These are phyloP conservation scores for Picea abies DNA, from an alignment of 83 land plant genomes.

Conservation along the genomic window DNA sequence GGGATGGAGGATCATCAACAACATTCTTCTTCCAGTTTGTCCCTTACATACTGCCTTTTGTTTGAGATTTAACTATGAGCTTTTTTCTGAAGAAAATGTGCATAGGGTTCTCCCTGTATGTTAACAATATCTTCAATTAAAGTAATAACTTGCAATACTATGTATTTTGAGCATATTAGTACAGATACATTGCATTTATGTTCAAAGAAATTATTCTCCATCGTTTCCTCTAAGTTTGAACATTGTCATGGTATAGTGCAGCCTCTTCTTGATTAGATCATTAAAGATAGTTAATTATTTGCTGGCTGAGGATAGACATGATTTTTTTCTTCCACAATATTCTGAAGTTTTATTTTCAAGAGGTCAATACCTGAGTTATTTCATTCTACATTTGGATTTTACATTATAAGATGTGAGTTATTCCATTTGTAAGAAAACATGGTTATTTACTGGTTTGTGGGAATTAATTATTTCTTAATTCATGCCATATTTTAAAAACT, in stretches of 20 bases:
- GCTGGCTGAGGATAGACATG: neutral
- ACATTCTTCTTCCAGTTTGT: too few relatives aligned
- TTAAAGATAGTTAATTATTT: neutral
- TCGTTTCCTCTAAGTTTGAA: neutral
- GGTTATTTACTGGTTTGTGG: neutral
- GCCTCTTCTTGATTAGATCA: neutral
- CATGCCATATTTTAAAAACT: neutral
- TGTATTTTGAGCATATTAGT: neutral
- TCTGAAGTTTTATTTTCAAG: neutral
- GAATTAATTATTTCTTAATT: neutral
- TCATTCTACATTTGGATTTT: neutral
- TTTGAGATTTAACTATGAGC: too few relatives aligned
- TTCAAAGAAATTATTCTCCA: neutral
- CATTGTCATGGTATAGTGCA: neutral
- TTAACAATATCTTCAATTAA: neutral
- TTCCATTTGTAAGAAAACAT: neutral
- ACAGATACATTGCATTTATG: neutral
- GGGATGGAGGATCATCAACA: too few relatives aligned
- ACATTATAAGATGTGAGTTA: neutral
- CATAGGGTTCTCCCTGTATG: too few relatives aligned
- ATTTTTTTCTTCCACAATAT: neutral
- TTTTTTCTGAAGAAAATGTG: too few relatives aligned
- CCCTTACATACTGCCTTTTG: too few relatives aligned
- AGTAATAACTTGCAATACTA: neutral
- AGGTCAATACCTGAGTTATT: neutral